Evolutionary conservation across 768 basidiomycete species (phyloP).

Genomic region (Aureoboletus auriporus): DNA sequence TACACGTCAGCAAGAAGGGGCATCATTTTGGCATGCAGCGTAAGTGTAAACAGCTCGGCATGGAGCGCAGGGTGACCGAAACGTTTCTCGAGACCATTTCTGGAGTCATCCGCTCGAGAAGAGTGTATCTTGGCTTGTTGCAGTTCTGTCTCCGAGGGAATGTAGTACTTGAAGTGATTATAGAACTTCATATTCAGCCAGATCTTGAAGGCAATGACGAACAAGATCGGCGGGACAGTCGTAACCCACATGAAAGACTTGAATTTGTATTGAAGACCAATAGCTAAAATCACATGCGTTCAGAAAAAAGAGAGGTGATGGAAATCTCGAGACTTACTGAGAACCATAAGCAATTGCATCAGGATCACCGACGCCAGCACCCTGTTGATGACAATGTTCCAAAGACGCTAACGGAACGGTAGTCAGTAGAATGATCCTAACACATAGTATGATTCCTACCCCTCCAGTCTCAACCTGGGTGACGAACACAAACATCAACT

Average conservation of each 20-base stretch:
- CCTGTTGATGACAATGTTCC: constrained; percentile 93
- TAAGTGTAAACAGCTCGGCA: constrained; percentile 80
- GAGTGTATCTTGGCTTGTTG: constrained; percentile 72
- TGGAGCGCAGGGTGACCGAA: constrained; percentile 95
- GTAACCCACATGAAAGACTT: constrained; percentile 76
- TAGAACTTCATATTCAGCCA: constrained; percentile 71
- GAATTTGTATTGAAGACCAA: constrained; percentile 77
- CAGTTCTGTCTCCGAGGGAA: constrained; percentile 78
- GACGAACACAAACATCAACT: constrained; percentile 91
- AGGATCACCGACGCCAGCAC: constrained; percentile 71
- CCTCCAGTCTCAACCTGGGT: constrained; percentile 92
- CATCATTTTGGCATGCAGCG: constrained; percentile 86
- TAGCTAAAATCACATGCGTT: constrained; percentile 44
- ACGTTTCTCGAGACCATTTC: constrained; percentile 78
- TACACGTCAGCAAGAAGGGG: constrained; percentile 73
- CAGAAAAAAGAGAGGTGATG: background rate
- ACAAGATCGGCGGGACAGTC: constrained; percentile 81
- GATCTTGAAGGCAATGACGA: constrained; percentile 79
- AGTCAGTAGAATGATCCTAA: background rate
- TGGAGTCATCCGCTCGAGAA: constrained; percentile 64
- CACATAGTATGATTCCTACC: constrained; percentile 41
- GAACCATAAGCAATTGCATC: constrained; percentile 84
- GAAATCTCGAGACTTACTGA: constrained; percentile 56
- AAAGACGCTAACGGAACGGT: constrained; percentile 59
- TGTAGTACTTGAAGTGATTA: constrained; percentile 72